Evolutionary conservation across 2,329 filamentous ascomycete species (phyloP).

Genomic region (Ophiognomonia clavigignenti-juglandacearum): DNA sequence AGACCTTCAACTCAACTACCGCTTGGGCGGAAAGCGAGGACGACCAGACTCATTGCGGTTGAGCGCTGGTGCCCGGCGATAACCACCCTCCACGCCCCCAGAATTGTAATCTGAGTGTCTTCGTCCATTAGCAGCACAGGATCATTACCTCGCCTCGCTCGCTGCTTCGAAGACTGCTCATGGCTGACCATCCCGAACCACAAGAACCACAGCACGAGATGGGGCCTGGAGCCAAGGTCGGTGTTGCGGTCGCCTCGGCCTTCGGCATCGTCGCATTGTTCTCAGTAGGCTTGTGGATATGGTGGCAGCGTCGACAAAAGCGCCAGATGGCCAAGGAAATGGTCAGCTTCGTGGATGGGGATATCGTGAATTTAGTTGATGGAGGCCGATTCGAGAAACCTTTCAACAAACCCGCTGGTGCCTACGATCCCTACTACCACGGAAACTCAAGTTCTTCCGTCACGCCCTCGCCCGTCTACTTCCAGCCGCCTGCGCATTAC

Average conservation of each 20-base stretch:
- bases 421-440: slow-evolving; percentile 15
- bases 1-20: neutral
- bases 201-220: neutral
- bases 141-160: neutral
- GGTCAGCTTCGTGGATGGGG: slow-evolving; percentile 16
- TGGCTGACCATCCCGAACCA: neutral
- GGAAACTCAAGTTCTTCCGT: slow-evolving; percentile 12
- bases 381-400: slow-evolving; percentile 14
- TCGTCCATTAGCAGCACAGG: neutral
- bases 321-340: slow-evolving; percentile 12
- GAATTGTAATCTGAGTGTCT: neutral
- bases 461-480: slow-evolving; percentile 6
- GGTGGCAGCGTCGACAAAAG: slow-evolving; percentile 14
- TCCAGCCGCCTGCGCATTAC: slow-evolving; percentile 2
- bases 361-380: slow-evolving; percentile 14
- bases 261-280: slow-evolving; percentile 8
- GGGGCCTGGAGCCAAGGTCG: slow-evolving; percentile 9
- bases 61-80: neutral
- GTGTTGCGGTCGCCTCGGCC: slow-evolving; percentile 10
- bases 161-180: too few relatives aligned
- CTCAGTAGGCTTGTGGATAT: slow-evolving; percentile 8
- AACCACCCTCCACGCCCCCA: neutral
- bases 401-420: slow-evolving; percentile 4
- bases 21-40: neutral
- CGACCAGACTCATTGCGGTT: neutral